These are phyloP conservation scores for Abrus precatorius DNA, from an alignment of 306 rosid species.

Conservation along the genomic window DNA sequence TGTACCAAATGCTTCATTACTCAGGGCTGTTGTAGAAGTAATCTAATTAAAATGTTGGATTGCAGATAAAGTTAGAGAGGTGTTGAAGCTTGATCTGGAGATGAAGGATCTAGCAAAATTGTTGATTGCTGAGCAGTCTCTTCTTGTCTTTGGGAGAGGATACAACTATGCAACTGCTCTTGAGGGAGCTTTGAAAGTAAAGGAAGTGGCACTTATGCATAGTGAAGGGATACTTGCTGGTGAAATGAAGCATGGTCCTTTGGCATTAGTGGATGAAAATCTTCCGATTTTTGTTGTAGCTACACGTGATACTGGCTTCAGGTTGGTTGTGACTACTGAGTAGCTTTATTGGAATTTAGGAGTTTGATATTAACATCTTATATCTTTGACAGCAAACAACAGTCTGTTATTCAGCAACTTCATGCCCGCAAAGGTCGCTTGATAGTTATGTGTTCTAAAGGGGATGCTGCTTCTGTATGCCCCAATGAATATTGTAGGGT, in stretches of 20 bases:
- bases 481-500: conserved; percentile 75
- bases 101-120: conserved; percentile 92
- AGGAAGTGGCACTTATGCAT: conserved; percentile 98
- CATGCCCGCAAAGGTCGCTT: conserved; percentile 97
- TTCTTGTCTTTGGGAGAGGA: conserved; percentile 97
- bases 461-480: conserved; percentile 79
- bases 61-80: conserved; percentile 91
- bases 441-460: conserved; percentile 88
- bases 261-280: conserved; percentile 96
- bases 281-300: conserved; percentile 92
- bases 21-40: conserved; percentile 31
- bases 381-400: conserved; percentile 87
- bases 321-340: conserved; percentile 63
- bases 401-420: conserved; percentile 98
- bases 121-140: conserved; percentile 94
- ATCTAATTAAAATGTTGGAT: conserved; percentile 32
- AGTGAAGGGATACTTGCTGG: conserved; percentile 99
- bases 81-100: conserved; percentile 83
- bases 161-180: conserved; percentile 95
- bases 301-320: conserved; percentile 94
- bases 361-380: conserved; percentile 46
- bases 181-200: conserved; percentile 98
- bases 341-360: conserved; percentile 33
- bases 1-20: conserved; percentile 40
- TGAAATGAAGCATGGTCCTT: conserved; percentile 99